Percentiles rank a stretch among this genome's conserved stretches.
Evolutionary conservation across 2,329 filamentous ascomycete species (phyloP).

Genomic region (Coniochaeta pulveracea): DNA sequence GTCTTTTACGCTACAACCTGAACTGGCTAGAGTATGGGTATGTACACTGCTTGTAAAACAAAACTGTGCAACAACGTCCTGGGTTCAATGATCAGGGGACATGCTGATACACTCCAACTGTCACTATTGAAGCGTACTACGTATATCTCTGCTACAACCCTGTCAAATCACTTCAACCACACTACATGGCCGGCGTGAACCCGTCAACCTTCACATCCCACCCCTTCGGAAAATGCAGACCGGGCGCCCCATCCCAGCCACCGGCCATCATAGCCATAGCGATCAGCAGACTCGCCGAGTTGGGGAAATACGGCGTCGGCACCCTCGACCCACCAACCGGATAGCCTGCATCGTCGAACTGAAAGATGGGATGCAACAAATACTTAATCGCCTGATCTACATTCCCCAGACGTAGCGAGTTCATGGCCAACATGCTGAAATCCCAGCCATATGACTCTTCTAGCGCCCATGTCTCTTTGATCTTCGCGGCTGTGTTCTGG

Average conservation of each 20-base stretch:
- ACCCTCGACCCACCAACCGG: conserved; percentile 38
- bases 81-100: too few relatives aligned
- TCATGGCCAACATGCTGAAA: conserved; percentile 33
- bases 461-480: conserved; percentile 25
- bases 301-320: conserved; percentile 46
- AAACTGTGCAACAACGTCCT: too few relatives aligned
- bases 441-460: conserved; percentile 31
- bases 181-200: conserved; percentile 26
- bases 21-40: too few relatives aligned
- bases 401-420: conserved; percentile 27
- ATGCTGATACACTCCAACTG: too few relatives aligned
- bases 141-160: too few relatives aligned
- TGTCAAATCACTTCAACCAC: not conserved
- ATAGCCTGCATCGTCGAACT: conserved; percentile 46
- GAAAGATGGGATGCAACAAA: conserved; percentile 36
- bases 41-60: too few relatives aligned
- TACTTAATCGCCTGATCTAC: conserved; percentile 25
- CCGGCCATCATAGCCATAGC: conserved; percentile 46
- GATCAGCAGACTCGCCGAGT: conserved; percentile 33
- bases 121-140: too few relatives aligned
- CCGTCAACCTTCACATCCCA: conserved; percentile 38
- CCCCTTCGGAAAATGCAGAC: conserved; percentile 30
- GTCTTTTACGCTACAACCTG: too few relatives aligned
- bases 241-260: conserved; percentile 40
- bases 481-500: conserved; percentile 24